Percentiles rank a stretch among this genome's conserved stretches.
These are phyloP conservation scores for Trichoderma koningii DNA, from an alignment of 2,329 filamentous ascomycete genomes.

Conservation along the genomic window DNA sequence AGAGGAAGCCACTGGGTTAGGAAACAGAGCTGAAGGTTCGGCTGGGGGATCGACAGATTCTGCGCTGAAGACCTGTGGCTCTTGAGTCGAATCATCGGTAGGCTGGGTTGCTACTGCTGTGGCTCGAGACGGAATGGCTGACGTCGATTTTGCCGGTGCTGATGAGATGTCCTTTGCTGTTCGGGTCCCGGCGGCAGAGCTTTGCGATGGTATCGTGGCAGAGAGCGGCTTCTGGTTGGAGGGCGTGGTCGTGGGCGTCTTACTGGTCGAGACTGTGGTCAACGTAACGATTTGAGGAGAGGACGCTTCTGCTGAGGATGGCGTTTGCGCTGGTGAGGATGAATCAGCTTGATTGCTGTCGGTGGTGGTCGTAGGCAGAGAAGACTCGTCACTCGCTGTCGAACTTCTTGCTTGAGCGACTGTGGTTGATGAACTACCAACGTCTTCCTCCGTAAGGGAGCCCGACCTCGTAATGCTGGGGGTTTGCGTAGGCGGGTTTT, in stretches of 20 bases:
- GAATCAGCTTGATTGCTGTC: not conserved
- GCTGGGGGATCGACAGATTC: not conserved
- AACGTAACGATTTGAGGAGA: not conserved
- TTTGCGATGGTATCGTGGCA: not conserved
- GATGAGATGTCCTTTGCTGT: not conserved
- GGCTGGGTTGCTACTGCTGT: not conserved
- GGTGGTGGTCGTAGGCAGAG: not conserved
- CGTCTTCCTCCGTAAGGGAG: not conserved
- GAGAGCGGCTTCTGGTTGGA: not conserved
- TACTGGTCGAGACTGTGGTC: not conserved
- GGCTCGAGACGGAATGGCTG: not conserved
- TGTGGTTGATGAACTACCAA: not conserved
- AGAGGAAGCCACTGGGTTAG: not conserved
- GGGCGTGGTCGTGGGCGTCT: not conserved
- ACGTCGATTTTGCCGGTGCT: not conserved
- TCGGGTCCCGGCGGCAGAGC: not conserved
- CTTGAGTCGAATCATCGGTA: constrained; percentile 5
- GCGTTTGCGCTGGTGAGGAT: not conserved
- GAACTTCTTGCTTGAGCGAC: not conserved
- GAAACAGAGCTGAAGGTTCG: not conserved
- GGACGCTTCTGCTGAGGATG: not conserved
- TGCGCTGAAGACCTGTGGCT: constrained; percentile 9
- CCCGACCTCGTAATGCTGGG: constrained; percentile 1
- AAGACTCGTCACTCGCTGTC: not conserved
- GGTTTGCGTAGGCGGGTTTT: not conserved